These are phyloP conservation scores for Tolypocladium album DNA, from an alignment of 2,329 filamentous ascomycete genomes.

Conservation along the genomic window DNA sequence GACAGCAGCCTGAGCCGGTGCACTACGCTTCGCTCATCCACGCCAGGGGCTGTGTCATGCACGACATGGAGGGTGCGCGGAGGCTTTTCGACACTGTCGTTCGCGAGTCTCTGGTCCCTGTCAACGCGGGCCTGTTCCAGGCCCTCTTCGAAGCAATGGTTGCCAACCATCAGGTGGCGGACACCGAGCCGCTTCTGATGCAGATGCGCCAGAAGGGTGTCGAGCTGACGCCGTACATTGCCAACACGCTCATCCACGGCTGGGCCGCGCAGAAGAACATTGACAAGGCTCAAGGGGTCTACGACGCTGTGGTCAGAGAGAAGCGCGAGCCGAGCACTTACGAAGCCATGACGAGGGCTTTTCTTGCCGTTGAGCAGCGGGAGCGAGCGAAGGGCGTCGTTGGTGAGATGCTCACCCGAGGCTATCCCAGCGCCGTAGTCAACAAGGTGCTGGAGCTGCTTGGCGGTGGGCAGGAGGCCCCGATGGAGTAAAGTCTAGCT, in stretches of 20 bases:
- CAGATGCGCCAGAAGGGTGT: slow-evolving; percentile 67
- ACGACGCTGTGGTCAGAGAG: slow-evolving; percentile 62
- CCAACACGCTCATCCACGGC: slow-evolving; percentile 94
- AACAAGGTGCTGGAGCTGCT: slow-evolving; percentile 91
- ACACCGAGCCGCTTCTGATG: slow-evolving; percentile 61
- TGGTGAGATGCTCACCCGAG: slow-evolving; percentile 79
- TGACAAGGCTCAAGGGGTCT: slow-evolving; percentile 65
- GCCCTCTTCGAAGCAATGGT: slow-evolving; percentile 96
- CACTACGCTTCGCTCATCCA: slow-evolving; percentile 96
- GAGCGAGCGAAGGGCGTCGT: slow-evolving; percentile 68
- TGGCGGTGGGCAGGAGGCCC: slow-evolving; percentile 39
- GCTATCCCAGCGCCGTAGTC: slow-evolving; percentile 84
- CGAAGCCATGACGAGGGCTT: slow-evolving; percentile 95
- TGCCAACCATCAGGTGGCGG: slow-evolving; percentile 75
- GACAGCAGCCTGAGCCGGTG: slow-evolving; percentile 75
- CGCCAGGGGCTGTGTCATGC: slow-evolving; percentile 85
- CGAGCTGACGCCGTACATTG: slow-evolving; percentile 92
- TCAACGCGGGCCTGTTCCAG: slow-evolving; percentile 85
- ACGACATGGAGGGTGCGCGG: slow-evolving; percentile 78
- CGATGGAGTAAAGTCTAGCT: slow-evolving; percentile 12
- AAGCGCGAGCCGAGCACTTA: slow-evolving; percentile 96
- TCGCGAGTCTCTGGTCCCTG: slow-evolving; percentile 51
- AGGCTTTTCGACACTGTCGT: slow-evolving; percentile 75
- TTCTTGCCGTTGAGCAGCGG: slow-evolving; percentile 72
- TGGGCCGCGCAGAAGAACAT: slow-evolving; percentile 84